Percentiles rank a stretch among this genome's conserved stretches.
These are phyloP conservation scores for Aspergillus arachidicola DNA, from an alignment of 2,329 filamentous ascomycete genomes.

Conservation along the genomic window DNA sequence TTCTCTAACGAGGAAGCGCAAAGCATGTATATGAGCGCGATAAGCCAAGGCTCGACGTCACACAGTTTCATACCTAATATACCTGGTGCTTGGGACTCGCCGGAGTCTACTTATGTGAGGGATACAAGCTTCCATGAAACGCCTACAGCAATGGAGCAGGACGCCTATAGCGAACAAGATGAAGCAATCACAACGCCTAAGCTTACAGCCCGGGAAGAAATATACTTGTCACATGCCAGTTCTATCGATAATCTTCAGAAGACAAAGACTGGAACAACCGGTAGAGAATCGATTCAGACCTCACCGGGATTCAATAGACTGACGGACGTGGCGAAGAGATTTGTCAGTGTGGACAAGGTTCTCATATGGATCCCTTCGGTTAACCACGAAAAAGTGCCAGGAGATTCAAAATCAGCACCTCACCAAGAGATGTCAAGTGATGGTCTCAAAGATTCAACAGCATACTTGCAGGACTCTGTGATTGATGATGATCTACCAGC, in stretches of 20 bases:
- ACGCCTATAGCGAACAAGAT: conserved; percentile 12
- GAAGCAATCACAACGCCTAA: conserved; percentile 35
- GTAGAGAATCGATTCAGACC: conserved; percentile 20
- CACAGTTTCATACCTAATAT: conserved; percentile 37
- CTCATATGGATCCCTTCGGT: conserved; percentile 40
- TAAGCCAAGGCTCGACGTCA: conserved; percentile 47
- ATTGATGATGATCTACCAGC: conserved; percentile 27
- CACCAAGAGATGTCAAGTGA: conserved; percentile 18
- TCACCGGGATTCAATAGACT: conserved; percentile 23
- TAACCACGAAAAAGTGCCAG: conserved; percentile 10
- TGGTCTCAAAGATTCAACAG: conserved; percentile 25
- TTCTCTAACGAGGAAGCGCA: conserved; percentile 54
- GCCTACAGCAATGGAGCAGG: conserved; percentile 3
- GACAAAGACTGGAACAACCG: conserved; percentile 15
- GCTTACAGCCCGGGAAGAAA: conserved; percentile 23
- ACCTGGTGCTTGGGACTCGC: conserved; percentile 47
- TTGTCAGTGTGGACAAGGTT: conserved; percentile 39
- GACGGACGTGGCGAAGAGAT: conserved; percentile 36
- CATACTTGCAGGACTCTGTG: conserved; percentile 24
- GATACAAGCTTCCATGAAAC: conserved; percentile 9
- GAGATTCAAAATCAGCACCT: conserved; percentile 11
- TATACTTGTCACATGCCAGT: conserved; percentile 16
- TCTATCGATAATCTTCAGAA: conserved; percentile 7
- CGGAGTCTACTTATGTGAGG: conserved; percentile 20
- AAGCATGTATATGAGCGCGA: conserved; percentile 59